These are phyloP conservation scores for Penicillium sumatraense DNA, from an alignment of 2,329 filamentous ascomycete genomes.

Conservation along the genomic window DNA sequence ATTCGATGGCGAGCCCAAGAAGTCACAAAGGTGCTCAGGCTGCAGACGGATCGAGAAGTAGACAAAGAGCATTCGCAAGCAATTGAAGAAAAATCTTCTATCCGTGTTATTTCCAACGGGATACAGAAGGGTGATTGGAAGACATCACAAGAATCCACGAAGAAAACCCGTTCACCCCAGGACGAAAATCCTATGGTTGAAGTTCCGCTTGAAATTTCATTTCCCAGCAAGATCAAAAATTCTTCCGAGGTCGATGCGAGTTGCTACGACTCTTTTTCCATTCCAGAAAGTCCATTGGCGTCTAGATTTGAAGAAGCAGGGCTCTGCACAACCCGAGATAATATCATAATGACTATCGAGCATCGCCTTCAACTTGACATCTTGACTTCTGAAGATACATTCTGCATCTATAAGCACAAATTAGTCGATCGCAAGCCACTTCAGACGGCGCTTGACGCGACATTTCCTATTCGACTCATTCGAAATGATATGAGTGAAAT, in stretches of 20 bases:
- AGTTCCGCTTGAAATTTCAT: background rate
- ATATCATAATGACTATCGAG: constrained; percentile 1
- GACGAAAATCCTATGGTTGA: background rate
- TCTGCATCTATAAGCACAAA: background rate
- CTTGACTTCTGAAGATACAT: constrained; percentile 2
- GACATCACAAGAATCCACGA: background rate
- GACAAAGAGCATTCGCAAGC: background rate
- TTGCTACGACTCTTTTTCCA: background rate
- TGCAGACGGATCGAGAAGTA: background rate
- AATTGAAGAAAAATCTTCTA: background rate
- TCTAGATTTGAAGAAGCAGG: too few relatives aligned
- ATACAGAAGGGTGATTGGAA: constrained; percentile 6
- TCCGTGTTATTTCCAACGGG: constrained; percentile 1
- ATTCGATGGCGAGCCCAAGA: constrained; percentile 8
- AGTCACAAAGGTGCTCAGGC: background rate
- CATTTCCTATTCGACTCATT: constrained; percentile 4
- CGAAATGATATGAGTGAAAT: background rate
- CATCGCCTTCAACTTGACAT: constrained; percentile 8
- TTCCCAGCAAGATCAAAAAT: background rate
- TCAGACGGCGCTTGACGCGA: background rate
- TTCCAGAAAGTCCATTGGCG: background rate
- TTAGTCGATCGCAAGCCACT: constrained; percentile 8
- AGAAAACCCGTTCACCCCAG: background rate
- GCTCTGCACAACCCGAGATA: background rate
- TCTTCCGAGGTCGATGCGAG: background rate